Base-by-base conservation (phyloP, 208 protist species). In the Leishmania turanica region DNA sequence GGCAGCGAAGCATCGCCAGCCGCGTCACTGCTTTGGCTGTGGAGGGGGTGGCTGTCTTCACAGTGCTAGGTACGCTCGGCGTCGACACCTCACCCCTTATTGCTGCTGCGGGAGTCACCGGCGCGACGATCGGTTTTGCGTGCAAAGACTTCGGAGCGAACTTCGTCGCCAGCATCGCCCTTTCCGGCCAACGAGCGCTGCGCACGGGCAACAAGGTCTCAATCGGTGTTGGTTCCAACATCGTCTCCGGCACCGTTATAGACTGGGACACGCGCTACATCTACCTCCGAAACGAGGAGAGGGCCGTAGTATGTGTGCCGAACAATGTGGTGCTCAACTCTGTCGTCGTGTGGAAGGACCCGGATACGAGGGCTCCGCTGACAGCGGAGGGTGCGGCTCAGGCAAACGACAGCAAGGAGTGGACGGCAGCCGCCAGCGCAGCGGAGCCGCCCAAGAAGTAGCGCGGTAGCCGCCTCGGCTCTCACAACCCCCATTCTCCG, bases 231-330 rank as follows among this genome's bases (percentile, higher is more conserved):
- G 92, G 91, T n/a, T 1, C 75, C 31, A 81, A 42, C 17, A 87
- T 74, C n/a, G 87, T 94, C 4, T 84, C 68, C 11, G 91, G 92
- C 64, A 83, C 80, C n/a, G 83, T 96, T 21, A 62, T 89, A 11
- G 84, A 97, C 87, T 96, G 93, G 91, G 92, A 97, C 70, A 93
- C 90, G 19, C 89, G 93, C 31, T 96, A 96, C 76, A 78, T 96
- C 40, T 96, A 96, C 81, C 87, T 96, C 2, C 83, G 82, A 77
- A 89, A 84, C 72, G 76, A 87, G 4, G 84, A 93, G 2, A 79
- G 87, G n/a, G 56, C 88, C 11, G 31, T 94, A 7, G 51, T 95
- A 8, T 92, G 88, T 58, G 83, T 96, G 31, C 93, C 93, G 3
- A 96, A 96, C 79, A 96, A 92, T 72, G 77, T 95, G 37, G 80